phyloP scores from a whole-genome alignment of 2,329 filamentous ascomycete genomes.

The Hypoxylon sp. region DNA sequence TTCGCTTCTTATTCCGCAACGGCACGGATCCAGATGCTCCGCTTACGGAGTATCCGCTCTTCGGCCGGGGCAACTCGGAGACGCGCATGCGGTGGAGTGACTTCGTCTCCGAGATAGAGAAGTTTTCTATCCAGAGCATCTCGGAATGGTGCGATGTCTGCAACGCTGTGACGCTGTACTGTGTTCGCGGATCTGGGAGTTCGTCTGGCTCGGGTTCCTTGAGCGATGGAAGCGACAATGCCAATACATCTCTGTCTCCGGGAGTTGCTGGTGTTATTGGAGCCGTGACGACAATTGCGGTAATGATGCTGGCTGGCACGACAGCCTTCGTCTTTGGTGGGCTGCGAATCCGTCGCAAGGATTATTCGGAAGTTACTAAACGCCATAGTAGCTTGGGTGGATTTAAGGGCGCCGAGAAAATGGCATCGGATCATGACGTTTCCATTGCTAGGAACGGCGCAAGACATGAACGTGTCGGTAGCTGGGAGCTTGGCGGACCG shows the following conservation, averaged over 20 bases:
- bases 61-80: slow-evolving; percentile 48
- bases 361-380: background rate
- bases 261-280: slow-evolving; percentile 58
- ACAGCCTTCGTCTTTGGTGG: slow-evolving; percentile 46
- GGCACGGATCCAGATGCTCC: slow-evolving; percentile 50
- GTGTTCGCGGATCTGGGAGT: slow-evolving; percentile 38
- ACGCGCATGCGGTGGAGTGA: slow-evolving; percentile 49
- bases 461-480: slow-evolving; percentile 57
- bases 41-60: slow-evolving; percentile 53
- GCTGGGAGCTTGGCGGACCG: slow-evolving; percentile 56
- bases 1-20: slow-evolving; percentile 66
- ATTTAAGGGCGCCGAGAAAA: slow-evolving; percentile 57
- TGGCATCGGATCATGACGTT: slow-evolving; percentile 55
- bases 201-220: slow-evolving; percentile 1
- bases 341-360: slow-evolving; percentile 42
- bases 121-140: slow-evolving; percentile 47
- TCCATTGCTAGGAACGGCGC: slow-evolving; percentile 50
- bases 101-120: slow-evolving; percentile 51
- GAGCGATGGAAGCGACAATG: background rate
- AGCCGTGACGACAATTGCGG: slow-evolving; percentile 51
- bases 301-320: slow-evolving; percentile 39
- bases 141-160: slow-evolving; percentile 58
- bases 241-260: slow-evolving; percentile 44
- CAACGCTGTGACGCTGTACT: slow-evolving; percentile 50
- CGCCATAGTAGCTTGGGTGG: slow-evolving; percentile 45